Base-by-base conservation (phyloP, 2,329 filamentous ascomycete genomes). In the Dactylonectria macrodidyma region DNA sequence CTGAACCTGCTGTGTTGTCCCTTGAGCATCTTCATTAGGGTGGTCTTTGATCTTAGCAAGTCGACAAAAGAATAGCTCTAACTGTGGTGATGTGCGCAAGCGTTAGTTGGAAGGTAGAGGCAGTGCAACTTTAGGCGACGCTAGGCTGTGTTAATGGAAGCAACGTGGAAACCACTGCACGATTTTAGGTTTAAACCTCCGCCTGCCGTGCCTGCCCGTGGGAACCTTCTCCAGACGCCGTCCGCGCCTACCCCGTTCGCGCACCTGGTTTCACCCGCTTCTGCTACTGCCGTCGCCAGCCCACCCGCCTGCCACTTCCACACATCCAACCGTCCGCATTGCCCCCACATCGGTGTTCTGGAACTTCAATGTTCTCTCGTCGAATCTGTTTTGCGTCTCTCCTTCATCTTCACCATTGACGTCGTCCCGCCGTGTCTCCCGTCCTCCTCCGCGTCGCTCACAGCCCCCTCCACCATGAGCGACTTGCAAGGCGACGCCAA, bases 401-500 rank as follows among this genome's bases (percentile, higher is more conserved):
- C 48, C 41, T 54, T 48, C 55, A 19, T 51, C 54, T 34, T 64
- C 61, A 62, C 73, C 71, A 75, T 75, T 75, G 72, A 71, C 73
- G 64, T 62, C 62, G 63, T 50, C 46, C 36, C 50, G 34, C 38
- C 56, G 12, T 24, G n/a, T 51, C 44, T 51, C 48, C 30, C 34
- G 14, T 36, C 54, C 44, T 26, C 19, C 46, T 44, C 36, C 56
- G 47, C 62, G 61, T 56, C 56, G 48, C 58, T 62, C 47, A 19
- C 59, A 59, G 55, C 62, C 66, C 55, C 71, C 67, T 52, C 71
- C 71, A 72, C 67, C 74, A 82, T 81, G 80, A 74, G 73, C 76
- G 75, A 73, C 73, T 68, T 72, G 74, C 76, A 74, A 75, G 73
- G 71, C 71, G 76, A 79, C 76, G 76, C 77, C 74, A 79, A 76